Evolutionary conservation across 805 yeast genomes (phyloP), one percentile per base, ranked within the genome.

Genomic region (Yarrowia deformans): DNA sequence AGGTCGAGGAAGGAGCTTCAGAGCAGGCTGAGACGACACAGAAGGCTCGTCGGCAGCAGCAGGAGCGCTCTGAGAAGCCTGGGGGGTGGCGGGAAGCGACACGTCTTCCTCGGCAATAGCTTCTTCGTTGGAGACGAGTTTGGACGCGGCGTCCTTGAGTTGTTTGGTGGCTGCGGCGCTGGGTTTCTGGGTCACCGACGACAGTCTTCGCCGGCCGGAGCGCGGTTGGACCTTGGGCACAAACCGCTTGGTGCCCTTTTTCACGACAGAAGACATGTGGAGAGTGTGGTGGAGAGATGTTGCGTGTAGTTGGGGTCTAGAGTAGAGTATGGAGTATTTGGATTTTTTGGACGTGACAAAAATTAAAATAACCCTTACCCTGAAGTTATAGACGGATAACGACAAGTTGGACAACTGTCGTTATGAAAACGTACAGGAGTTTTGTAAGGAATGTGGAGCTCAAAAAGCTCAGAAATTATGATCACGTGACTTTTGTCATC

Each of bases 191-290:
- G 55, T 9, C 39, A 49, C 55, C n/a, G 68, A 63, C 10, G 56
- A 48, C 19, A 63, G 48, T 23, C 68, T 19, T 4, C 68, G 56
- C 4, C 68, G 45, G 8, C 68, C 68, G 8, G 29, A 10, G 8
- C 69, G 42, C 19, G 69, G 69, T 19, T 66, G 49, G 13, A 54
- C 69, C 37, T 66, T 66, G 19, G 69, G 69, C 19, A 40, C 69
- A 52, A 66, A 66, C 48, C 56, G 55, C 13, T 35, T 35, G 56
- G 48, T 40, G 43, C 68, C 68, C 23, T 63, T 63, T 32, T 63
- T 63, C 13, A 63, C 56, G 32, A 63, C 68, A 48, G 68, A 63
- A 10, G 68, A 63, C 68, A 63, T 63, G 18, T 46, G 29, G 29
- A 23, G 29, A 23, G 29, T 23, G 29, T 23, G 29, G 29, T 23